Percentiles rank a stretch among this genome's conserved stretches.
Evolutionary conservation across 768 basidiomycete species (phyloP).

Genomic region (Suillus sp.): DNA sequence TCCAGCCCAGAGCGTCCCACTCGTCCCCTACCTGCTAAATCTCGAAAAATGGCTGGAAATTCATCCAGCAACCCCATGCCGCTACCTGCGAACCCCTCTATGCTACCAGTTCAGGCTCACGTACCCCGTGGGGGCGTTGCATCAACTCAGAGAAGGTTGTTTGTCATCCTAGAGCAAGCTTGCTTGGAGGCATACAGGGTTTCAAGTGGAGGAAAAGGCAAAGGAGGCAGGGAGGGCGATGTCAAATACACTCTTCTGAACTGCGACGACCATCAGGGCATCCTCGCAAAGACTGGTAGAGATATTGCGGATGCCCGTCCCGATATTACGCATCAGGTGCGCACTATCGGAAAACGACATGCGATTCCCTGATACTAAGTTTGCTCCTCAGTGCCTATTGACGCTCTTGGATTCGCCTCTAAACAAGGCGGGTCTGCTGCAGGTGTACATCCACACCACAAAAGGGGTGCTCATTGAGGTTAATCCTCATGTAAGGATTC

Average conservation of each 20-base stretch:
- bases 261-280: constrained; percentile 99
- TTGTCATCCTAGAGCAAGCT: constrained; percentile 90
- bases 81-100: constrained; percentile 65
- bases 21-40: constrained; percentile 59
- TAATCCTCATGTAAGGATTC: constrained; percentile 96
- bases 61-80: constrained; percentile 47
- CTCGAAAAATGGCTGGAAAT: constrained; percentile 51
- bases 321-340: constrained; percentile 97
- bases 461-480: constrained; percentile 97
- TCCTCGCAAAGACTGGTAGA: constrained; percentile 94
- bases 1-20: constrained; percentile 54
- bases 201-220: constrained; percentile 57
- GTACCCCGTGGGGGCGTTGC: constrained; percentile 60
- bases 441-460: constrained; percentile 98
- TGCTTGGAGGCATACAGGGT: constrained; percentile 95
- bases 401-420: constrained; percentile 96
- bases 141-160: constrained; percentile 67
- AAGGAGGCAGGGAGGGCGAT: constrained; percentile 61
- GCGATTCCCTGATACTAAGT: constrained; percentile 11
- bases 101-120: constrained; percentile 82
- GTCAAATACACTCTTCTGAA: constrained; percentile 97
- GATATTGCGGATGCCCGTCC: constrained; percentile 99
- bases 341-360: constrained; percentile 22
- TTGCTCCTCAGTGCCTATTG: constrained; percentile 76
- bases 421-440: constrained; percentile 95